Percentiles rank a stretch among this genome's conserved stretches.
Evolutionary conservation across 441 rosid genomes (phyloP).

Genomic region (Brassica hybrid): DNA sequence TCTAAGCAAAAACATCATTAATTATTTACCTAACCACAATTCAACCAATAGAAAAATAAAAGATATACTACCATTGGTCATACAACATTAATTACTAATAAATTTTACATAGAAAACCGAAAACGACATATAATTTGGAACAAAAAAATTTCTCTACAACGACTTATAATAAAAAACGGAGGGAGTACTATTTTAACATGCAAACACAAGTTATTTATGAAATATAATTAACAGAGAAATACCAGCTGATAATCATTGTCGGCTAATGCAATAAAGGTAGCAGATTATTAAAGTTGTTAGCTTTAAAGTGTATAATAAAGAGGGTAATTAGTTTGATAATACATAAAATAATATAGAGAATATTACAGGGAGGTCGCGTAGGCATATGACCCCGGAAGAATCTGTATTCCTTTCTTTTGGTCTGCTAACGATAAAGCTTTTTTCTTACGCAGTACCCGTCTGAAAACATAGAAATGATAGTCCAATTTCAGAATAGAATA

Average conservation of each 20-base stretch:
- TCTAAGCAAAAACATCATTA: no score
- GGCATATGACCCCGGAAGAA: conserved; percentile 40
- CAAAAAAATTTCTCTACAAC: no score
- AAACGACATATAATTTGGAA: no score
- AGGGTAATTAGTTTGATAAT: background rate
- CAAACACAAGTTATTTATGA: background rate
- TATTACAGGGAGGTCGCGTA: conserved; percentile 56
- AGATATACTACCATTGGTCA: no score
- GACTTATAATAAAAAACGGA: no score
- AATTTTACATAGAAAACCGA: no score
- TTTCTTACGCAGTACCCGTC: conserved; percentile 17
- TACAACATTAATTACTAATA: no score
- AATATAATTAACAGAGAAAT: conserved; percentile 2
- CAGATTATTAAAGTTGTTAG: conserved; percentile 15
- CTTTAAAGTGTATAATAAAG: conserved; percentile 11
- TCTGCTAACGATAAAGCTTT: conserved; percentile 63
- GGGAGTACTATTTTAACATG: conserved; percentile 20
- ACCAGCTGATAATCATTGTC: conserved; percentile 6
- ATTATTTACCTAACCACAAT: no score
- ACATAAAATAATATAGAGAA: conserved; percentile 4
- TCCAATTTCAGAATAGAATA: background rate
- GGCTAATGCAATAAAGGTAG: conserved; percentile 18
- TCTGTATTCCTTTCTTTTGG: conserved; percentile 68
- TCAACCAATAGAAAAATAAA: no score
- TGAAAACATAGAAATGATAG: conserved; percentile 5